phyloP scores from a whole-genome alignment of 495 filamentous ascomycete species.

The Penicillium bovifimosum region DNA sequence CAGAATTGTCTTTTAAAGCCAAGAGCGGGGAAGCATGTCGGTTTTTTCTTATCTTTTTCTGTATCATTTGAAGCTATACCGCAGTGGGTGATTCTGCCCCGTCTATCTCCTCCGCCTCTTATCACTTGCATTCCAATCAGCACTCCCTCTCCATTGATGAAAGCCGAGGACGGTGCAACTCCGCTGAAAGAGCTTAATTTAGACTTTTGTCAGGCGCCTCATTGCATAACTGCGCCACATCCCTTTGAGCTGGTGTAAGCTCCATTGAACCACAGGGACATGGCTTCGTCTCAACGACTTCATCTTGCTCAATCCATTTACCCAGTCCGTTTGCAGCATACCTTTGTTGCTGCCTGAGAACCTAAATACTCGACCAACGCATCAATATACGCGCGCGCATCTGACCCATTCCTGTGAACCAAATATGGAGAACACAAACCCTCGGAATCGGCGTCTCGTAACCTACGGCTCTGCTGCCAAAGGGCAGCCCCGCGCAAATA shows the following conservation, averaged over 20 bases:
- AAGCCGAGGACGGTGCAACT: not conserved
- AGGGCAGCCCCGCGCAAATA: slow-evolving; percentile 13
- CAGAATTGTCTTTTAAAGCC: not conserved
- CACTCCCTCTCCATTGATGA: not conserved
- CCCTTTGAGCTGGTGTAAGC: not conserved
- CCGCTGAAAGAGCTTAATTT: not conserved
- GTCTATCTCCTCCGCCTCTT: slow-evolving; percentile 3
- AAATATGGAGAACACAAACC: slow-evolving; percentile 19
- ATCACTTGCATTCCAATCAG: not conserved
- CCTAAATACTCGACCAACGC: not conserved
- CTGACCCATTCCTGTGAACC: not conserved
- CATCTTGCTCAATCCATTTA: not conserved
- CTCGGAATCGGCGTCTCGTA: slow-evolving; percentile 36
- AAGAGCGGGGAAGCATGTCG: slow-evolving; percentile 9
- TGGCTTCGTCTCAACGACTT: not conserved
- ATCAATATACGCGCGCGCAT: not conserved
- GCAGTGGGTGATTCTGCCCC: slow-evolving; percentile 9
- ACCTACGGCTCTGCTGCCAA: slow-evolving; percentile 45
- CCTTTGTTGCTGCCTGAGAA: not conserved
- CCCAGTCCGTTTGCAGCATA: not conserved
- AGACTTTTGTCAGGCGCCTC: not conserved
- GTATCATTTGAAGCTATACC: slow-evolving; percentile 3
- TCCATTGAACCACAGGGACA: not conserved
- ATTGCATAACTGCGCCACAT: not conserved
- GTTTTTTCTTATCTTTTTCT: slow-evolving; percentile 8